Base-by-base conservation (phyloP, 805 yeast genomes). In the Yamadazyma ubonensis region DNA sequence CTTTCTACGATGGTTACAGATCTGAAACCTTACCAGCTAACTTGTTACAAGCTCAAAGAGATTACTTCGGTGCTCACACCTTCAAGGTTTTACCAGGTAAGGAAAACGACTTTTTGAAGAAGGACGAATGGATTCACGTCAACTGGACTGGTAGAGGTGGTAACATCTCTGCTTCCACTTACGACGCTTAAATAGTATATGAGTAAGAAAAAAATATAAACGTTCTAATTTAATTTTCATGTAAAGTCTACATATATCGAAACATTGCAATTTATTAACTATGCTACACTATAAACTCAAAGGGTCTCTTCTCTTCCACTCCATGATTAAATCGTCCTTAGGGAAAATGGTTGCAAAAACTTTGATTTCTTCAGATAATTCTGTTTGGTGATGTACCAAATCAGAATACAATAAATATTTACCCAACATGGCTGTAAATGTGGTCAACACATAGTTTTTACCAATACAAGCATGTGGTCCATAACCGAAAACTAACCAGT, bases 61-160 rank as follows among this genome's bases (percentile, higher is more conserved):
- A 91, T 71, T 91, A 89, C 87, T 91, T 91, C 62, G 99, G 99
- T 74, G 98, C 99, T 53, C 99, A 91, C 81, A 93, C 99, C 62
- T 91, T 93, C 89, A 80, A 80, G 70, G 95, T 93, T 51, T 76
- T 89, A 65, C 96, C 96, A 57, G 93, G 91, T 70, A 67, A 57
- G 57, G 96, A 88, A 57, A 75, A 78, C 62, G 88, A 73, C 39
- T 70, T 70, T 63, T 78, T 86, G 71, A 91, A 93, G 73, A 93
- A 78, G 59, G 72, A 79, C 54, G 31, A 34, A 25, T 81, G 83
- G 75, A 84, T 91, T 70, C 99, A 91, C 76, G 78, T 93, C 63
- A 91, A 91, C 93, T 91, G 99, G 99, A 91, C 98, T 53, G 98
- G 98, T 69, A 82, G 81, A 61, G 98, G 99, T 73, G 99, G 99